Base-by-base conservation (phyloP, 2,329 filamentous ascomycete species). In the Arthrinium phaeospermum region DNA sequence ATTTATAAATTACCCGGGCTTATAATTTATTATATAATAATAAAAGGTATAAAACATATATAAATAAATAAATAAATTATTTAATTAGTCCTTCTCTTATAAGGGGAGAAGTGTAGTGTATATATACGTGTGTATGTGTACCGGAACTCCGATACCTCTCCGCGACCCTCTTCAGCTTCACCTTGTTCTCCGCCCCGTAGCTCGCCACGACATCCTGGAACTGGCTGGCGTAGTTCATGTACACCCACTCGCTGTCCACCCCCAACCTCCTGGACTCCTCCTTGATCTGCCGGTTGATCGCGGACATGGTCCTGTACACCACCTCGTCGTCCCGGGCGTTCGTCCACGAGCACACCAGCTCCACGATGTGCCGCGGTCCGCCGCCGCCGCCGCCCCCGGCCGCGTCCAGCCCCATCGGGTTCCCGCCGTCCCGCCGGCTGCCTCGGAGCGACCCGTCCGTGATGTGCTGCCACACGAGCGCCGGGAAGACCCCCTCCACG, bases 201-300 rank as follows among this genome's bases (percentile, higher is more conserved):
- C 67, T 69, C 10, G n/a, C 14, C 2, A 67, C 13, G 10, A 67
- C 61, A 19, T 67, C 61, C 34, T 67, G 61, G n/a, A 24, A 67
- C 19, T 44, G 34, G 34, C 61, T 67, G 22, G 61, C 61, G 61
- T 67, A 67, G 34, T 67, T 67, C 61, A 67, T 67, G 34, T 67
- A 67, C 7, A 67, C 22, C 46, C 75, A 80, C n/a, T 76, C 75
- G n/a, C 71, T 74, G 22, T 72, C 44, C 1, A 70, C 14, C 1
- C 74, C 77, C 5, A 70, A 67, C 4, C 70, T 71, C 0, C 47
- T 22, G 0, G 51, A 57, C 5, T 57, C 51, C 24, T 57, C 3
- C 16, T 57, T 57, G 27, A 57, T 57, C 24, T 22, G 24, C 24
- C 6, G 2, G 14, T 34, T 57, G 14, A 57, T 34, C 13, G 19